Conservation (phyloP, 495 filamentous ascomycete genomes). For the Hypoxylon fragiforme region DNA sequence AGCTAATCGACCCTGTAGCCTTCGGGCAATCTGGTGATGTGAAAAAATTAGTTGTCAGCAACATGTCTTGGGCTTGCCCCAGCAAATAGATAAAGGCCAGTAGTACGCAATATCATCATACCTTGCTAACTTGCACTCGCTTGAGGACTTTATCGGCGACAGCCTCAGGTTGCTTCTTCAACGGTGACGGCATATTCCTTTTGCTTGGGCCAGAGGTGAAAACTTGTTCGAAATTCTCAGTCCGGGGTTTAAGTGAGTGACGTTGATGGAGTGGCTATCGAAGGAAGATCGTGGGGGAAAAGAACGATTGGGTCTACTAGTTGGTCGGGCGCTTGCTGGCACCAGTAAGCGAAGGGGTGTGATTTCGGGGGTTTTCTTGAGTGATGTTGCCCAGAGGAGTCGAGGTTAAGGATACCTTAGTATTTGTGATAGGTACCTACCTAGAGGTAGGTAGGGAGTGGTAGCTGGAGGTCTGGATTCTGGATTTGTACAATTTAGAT, state of each 20-base stretch:
- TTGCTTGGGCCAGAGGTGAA: constrained; percentile 31
- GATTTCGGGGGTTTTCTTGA: constrained; percentile 7
- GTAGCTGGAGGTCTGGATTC: too few species aligned
- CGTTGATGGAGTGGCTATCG: constrained; percentile 31
- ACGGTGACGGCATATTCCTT: constrained; percentile 58
- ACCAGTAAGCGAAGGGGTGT: constrained; percentile 36
- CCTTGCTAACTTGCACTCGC: constrained; percentile 82
- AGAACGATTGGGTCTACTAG: constrained; percentile 38
- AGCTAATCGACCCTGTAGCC: constrained; percentile 88
- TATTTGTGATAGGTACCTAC: constrained; percentile 12
- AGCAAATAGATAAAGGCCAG: background rate
- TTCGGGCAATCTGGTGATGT: constrained; percentile 75
- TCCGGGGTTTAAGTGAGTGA: constrained; percentile 18
- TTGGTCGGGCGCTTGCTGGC: constrained; percentile 44
- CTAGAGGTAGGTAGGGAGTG: background rate
- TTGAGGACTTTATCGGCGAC: constrained; percentile 71
- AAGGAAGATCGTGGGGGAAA: constrained; percentile 23
- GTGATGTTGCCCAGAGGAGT: constrained; percentile 17
- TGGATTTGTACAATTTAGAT: background rate
- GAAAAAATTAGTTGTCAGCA: constrained; percentile 15
- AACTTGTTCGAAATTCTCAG: constrained; percentile 18
- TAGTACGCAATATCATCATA: constrained; percentile 44
- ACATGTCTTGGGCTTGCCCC: background rate
- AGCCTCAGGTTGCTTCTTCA: constrained; percentile 63
- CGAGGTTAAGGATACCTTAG: too few species aligned